Conservation (phyloP, 2,329 filamentous ascomycete genomes). For the Talaromyces sp. region DNA sequence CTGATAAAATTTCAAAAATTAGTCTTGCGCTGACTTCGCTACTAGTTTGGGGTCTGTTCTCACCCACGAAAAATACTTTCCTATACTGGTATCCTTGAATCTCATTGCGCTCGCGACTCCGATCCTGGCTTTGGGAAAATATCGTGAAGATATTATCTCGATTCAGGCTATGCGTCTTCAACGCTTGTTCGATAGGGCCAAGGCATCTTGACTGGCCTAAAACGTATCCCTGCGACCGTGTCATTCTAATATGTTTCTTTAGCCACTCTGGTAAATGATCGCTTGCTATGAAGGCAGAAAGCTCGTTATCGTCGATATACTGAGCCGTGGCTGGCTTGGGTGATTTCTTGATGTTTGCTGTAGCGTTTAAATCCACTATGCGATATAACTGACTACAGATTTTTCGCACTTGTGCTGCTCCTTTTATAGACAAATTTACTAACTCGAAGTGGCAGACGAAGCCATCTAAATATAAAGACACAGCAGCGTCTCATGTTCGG, state of each 20-base stretch:
- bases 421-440: background rate
- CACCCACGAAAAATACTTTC: conserved; percentile 14
- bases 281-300: conserved; percentile 1
- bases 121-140: conserved; percentile 12
- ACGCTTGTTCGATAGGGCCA: conserved; percentile 12
- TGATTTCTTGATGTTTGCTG: background rate
- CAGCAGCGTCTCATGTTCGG: background rate
- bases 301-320: background rate
- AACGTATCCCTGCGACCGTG: background rate
- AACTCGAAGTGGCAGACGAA: background rate
- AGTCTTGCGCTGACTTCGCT: background rate
- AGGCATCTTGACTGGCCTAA: conserved; percentile 10
- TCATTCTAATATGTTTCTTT: background rate
- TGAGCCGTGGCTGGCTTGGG: background rate
- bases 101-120: conserved; percentile 11
- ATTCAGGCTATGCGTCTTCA: conserved; percentile 1
- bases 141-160: conserved; percentile 9
- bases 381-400: background rate
- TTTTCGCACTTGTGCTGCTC: background rate
- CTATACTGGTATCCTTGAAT: conserved; percentile 13
- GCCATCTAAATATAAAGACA: background rate
- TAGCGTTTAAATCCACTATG: background rate
- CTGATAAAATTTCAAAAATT: background rate
- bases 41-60: background rate
- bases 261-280: background rate